Base-by-base conservation (phyloP, 768 basidiomycete genomes). In the Mycena floridula region DNA sequence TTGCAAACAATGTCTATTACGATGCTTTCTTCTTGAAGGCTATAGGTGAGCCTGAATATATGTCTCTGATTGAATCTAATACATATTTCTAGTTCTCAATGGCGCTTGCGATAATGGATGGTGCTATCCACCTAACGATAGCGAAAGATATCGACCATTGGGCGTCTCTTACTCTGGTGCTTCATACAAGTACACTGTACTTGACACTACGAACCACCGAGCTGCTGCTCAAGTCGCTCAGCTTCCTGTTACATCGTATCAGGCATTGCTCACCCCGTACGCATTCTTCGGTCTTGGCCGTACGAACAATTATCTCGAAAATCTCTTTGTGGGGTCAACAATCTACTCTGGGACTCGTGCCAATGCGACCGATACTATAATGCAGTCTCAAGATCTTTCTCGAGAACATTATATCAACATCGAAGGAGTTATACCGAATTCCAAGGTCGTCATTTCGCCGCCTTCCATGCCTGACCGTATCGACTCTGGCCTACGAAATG, bases 221-320 rank as follows among this genome's bases (percentile, higher is more conserved):
- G 84, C 89, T 1, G 92, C 94, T 22, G 91, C 95, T 7, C 91
- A 94, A 77, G 92, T 96, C 43, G 86, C 84, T 7, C 95, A 99
- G 63, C 79, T 97, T 5, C 84, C 96, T 3, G 92, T 95, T 58
- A 89, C 93, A 3, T 80, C 89, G 0, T 98, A 98, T 62, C 88
- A 95, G 43, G 74, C 94, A 12, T 75, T 98, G 8, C 79, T 85
- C 44, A 84, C 90, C 1, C 96, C 96, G 1, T 98, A 97, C 58
- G 80, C 92, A 2, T 96, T 93, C 74, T 89, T 98, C 58, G 95
- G 96, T 1, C 81, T 99, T 7, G 96, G 95, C 0, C 81, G 96
- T 32, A 98, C 94, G 13, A 99, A 99, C 64, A 99, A 99, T 61
- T 99, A 99, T 65, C 93, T 99, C 56, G 96, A 99, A 73, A 97